These are phyloP conservation scores for Pseudogymnoascus sp. DNA, from an alignment of 2,329 filamentous ascomycete genomes.

Conservation along the genomic window DNA sequence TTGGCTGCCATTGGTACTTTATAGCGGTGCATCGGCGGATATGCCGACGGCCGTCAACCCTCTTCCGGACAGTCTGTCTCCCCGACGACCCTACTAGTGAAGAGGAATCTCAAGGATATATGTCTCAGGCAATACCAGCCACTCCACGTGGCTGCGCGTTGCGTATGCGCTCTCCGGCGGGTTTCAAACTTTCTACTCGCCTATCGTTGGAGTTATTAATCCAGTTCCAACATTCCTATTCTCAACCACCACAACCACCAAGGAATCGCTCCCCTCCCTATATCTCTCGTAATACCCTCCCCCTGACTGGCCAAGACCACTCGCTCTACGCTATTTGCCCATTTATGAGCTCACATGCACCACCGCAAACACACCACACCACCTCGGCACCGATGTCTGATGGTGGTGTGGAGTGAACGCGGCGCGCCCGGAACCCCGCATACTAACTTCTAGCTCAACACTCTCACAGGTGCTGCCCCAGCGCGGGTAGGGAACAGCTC, in stretches of 20 bases:
- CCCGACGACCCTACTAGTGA: not conserved
- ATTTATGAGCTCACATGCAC: not conserved
- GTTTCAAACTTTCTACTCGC: not conserved
- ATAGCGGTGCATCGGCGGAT: not conserved
- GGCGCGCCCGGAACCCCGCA: not conserved
- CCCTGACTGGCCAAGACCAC: not conserved
- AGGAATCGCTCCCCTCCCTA: not conserved
- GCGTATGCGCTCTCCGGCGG: not conserved
- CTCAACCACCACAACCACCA: not conserved
- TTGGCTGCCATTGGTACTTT: not conserved
- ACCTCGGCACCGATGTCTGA: not conserved
- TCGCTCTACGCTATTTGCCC: not conserved
- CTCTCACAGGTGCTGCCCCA: not conserved
- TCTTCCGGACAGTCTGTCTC: not conserved
- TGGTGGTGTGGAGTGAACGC: not conserved
- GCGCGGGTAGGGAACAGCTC: not conserved
- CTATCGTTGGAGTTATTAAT: not conserved
- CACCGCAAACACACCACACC: not conserved
- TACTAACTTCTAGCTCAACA: not conserved
- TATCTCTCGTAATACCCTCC: not conserved
- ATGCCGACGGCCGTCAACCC: not conserved
- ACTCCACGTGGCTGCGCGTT: not conserved
- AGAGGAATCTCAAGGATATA: not conserved
- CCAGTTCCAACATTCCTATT: not conserved
- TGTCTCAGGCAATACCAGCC: not conserved